A percentile compares a stretch with the other conserved stretches of the same genome.
Conservation (phyloP, 225 moss, liverwort and hornwort genomes). For the Sphagnum contortum region DNA sequence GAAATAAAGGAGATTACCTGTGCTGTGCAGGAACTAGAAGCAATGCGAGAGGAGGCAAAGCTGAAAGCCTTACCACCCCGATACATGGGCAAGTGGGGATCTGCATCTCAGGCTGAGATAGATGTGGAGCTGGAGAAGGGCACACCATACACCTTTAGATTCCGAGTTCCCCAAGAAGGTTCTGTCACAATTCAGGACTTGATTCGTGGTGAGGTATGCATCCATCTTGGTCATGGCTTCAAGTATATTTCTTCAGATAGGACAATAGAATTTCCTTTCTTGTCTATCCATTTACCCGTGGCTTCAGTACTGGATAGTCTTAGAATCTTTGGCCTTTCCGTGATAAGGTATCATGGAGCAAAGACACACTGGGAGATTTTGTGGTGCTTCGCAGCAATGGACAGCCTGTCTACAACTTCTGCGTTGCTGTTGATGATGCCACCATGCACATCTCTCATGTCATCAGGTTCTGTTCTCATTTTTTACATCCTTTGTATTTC, state of each 20-base stretch:
- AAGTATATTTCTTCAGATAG: background rate
- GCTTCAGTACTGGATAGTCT: no score
- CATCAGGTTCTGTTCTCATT: slow-evolving; percentile 45
- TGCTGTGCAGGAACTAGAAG: slow-evolving; percentile 65
- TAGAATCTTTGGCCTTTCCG: no score
- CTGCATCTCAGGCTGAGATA: slow-evolving; percentile 63
- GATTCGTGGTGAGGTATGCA: slow-evolving; percentile 84
- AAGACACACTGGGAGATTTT: slow-evolving; percentile 94
- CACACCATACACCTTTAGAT: slow-evolving; percentile 82
- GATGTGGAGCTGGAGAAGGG: slow-evolving; percentile 75
- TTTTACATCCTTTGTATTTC: no score
- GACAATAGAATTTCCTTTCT: background rate
- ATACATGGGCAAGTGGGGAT: slow-evolving; percentile 88
- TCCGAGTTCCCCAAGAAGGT: slow-evolving; percentile 94
- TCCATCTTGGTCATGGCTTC: background rate
- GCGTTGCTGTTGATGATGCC: slow-evolving; percentile 97
- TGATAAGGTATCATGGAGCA: slow-evolving; percentile 84
- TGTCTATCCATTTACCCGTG: no score
- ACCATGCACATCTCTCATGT: slow-evolving; percentile 97
- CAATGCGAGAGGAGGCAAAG: slow-evolving; percentile 84
- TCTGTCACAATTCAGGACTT: slow-evolving; percentile 85
- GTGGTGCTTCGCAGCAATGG: slow-evolving; percentile 97
- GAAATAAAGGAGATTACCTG: no score
- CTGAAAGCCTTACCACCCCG: slow-evolving; percentile 81
- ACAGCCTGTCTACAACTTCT: slow-evolving; percentile 98